Percentiles rank a stretch among this genome's conserved stretches.
These are phyloP conservation scores for Rosa chinensis DNA, from an alignment of 306 rosid genomes.

Conservation along the genomic window DNA sequence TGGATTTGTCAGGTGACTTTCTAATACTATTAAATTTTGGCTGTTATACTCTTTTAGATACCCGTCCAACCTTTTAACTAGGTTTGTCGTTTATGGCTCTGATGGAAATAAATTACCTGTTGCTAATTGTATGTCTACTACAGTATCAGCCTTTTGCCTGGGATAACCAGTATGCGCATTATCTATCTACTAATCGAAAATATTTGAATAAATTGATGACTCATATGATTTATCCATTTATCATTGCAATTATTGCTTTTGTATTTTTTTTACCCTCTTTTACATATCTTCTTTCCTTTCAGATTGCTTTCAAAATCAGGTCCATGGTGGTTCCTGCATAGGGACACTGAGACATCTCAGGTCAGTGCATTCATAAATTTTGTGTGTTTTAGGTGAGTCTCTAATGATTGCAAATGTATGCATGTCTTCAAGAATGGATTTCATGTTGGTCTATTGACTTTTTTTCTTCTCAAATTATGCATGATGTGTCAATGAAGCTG, in stretches of 20 bases:
- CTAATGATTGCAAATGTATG: neutral
- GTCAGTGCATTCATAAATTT: conserved; percentile 37
- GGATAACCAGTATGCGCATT: neutral
- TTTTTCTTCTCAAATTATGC: neutral
- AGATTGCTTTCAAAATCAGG: conserved; percentile 78
- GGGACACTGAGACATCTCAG: conserved; percentile 44
- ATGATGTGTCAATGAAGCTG: neutral
- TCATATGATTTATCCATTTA: neutral
- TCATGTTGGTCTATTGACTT: neutral
- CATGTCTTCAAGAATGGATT: neutral
- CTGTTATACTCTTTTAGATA: neutral
- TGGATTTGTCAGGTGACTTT: conserved; percentile 67
- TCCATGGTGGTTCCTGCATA: conserved; percentile 94
- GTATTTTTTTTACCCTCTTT: conserved; percentile 4
- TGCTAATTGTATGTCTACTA: neutral
- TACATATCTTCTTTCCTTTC: conserved; percentile 29
- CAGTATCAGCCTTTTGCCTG: neutral
- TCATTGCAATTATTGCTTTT: conserved; percentile 8
- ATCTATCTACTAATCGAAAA: neutral
- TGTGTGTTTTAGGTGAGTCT: neutral
- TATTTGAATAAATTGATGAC: neutral
- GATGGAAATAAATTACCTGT: neutral
- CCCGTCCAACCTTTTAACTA: neutral
- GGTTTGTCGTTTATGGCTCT: neutral
- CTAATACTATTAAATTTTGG: neutral